phyloP scores from a whole-genome alignment of 176 grass and related monocot species.

The Triticum aestivum region IWGSC_CS_RefSeq_v2.1 NC_057808.1:520098661-520099160 shows the following conservation, averaged over 20 bases:
- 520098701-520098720: conserved; percentile 78
- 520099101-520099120: conserved; percentile 90
- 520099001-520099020: conserved; percentile 92
- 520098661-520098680: conserved; percentile 80
- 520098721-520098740: conserved; percentile 85
- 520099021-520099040: conserved; percentile 93
- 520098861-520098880: conserved; percentile 59
- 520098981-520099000: conserved; percentile 89
- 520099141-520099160: conserved; percentile 88
- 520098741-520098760: conserved; percentile 99
- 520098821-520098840: conserved; percentile 80
- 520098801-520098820: conserved; percentile 97
- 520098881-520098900: conserved; percentile 85
- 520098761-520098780: conserved; percentile 96
- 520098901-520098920: conserved; percentile 97
- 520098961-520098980: conserved; percentile 98
- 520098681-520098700: conserved; percentile 77
- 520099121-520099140: conserved; percentile 87
- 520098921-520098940: conserved; percentile 95
- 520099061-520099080: conserved; percentile 92
- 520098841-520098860: conserved; percentile 46
- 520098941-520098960: conserved; percentile 92
- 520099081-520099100: conserved; percentile 99
- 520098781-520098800: conserved; percentile 87
- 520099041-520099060: conserved; percentile 93